These are phyloP conservation scores for Cladobotryum protrusum DNA, from an alignment of 2,329 filamentous ascomycete genomes.

Conservation along the genomic window DNA sequence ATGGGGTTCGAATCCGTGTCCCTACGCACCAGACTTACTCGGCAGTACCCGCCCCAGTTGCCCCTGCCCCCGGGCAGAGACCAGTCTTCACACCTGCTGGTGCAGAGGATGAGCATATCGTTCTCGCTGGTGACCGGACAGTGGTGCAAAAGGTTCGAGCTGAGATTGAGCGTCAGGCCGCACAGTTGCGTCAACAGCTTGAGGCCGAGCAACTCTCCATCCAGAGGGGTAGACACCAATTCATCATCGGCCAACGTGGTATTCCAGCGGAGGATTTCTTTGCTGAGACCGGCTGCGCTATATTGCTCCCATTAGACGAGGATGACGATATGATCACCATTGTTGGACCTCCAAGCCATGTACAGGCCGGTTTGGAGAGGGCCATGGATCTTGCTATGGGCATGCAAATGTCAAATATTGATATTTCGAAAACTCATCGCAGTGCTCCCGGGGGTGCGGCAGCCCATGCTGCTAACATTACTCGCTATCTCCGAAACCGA, in stretches of 20 bases:
- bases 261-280: conserved; percentile 81
- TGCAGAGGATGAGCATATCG: conserved; percentile 67
- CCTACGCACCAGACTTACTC: conserved; percentile 75
- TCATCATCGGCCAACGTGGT: conserved; percentile 82
- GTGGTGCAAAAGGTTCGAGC: conserved; percentile 75
- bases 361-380: conserved; percentile 70
- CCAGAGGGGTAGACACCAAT: conserved; percentile 83
- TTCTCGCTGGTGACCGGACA: conserved; percentile 76
- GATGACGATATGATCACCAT: conserved; percentile 81
- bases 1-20: conserved; percentile 74
- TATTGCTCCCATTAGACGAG: conserved; percentile 71
- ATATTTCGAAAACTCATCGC: conserved; percentile 73
- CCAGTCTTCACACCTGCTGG: conserved; percentile 65
- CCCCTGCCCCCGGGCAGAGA: conserved; percentile 55
- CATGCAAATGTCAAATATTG: conserved; percentile 79
- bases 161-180: conserved; percentile 72
- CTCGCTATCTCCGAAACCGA: conserved; percentile 78
- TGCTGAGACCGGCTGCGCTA: conserved; percentile 80
- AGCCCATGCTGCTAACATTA: conserved; percentile 76
- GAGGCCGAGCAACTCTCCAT: conserved; percentile 74
- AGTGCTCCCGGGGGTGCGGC: conserved; percentile 66
- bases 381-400: conserved; percentile 83
- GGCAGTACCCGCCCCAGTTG: conserved; percentile 60
- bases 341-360: conserved; percentile 68
- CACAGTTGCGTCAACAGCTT: conserved; percentile 69